Evolutionary conservation across 371 early-diverging fungal genomes (phyloP).

Genomic region (Haplosporangium sp.): DNA sequence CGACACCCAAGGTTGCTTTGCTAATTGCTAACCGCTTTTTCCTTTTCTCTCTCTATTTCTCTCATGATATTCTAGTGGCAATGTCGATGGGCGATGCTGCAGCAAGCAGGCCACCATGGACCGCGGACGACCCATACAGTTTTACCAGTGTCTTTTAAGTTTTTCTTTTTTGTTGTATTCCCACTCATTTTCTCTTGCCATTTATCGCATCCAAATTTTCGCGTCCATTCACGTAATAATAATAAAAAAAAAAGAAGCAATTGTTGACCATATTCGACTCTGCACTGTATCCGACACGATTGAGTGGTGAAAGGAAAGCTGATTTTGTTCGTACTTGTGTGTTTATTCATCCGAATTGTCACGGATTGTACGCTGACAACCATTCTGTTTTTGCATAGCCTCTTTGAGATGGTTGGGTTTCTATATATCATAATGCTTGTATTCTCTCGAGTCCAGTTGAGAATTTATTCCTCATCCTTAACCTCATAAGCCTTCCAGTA

Average conservation of each 20-base stretch:
- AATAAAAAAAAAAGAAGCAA: no score
- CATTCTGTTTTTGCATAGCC: no score
- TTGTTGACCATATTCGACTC: no score
- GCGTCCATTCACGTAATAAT: neutral
- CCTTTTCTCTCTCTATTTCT: neutral
- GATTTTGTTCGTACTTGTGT: no score
- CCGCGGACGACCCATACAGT: neutral
- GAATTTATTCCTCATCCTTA: constrained; percentile 54
- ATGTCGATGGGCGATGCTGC: constrained; percentile 20
- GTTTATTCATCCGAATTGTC: no score
- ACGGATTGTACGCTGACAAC: no score
- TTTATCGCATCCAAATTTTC: neutral
- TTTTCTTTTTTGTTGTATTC: neutral
- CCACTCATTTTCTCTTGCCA: neutral
- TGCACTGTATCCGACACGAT: no score
- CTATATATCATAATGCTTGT: no score
- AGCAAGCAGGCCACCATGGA: constrained; percentile 22
- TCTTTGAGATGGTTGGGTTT: constrained; percentile 7
- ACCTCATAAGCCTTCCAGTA: constrained; percentile 54
- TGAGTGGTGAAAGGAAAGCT: no score
- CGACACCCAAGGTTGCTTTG: neutral
- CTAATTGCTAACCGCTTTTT: neutral
- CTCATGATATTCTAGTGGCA: constrained; percentile 8
- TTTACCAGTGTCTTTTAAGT: neutral
- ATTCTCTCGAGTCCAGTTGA: neutral